Base-by-base conservation (phyloP, 2,329 filamentous ascomycete species). In the Fusarium sp. region DNA sequence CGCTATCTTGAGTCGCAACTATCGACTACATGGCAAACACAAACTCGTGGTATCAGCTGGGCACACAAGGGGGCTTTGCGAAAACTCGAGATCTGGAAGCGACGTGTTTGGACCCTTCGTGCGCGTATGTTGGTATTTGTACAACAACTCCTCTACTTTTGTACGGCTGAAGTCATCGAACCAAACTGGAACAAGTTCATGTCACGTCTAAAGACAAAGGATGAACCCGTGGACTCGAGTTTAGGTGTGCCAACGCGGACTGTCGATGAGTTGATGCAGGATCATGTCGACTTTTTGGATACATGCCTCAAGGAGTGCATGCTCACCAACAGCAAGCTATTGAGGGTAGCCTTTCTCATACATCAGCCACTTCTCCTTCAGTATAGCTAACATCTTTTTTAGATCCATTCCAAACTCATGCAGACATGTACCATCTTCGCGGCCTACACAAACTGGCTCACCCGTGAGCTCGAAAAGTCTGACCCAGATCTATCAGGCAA, bases 291-390 rank as follows among this genome's bases (percentile, higher is more conserved):
- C 83, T 99, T 99, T 81, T 85, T 99, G 53, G 96, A 98, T 77
- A 98, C 96, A 8, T 99, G 96, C 81, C 86, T 99, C 78, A 99
- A 98, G 83, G 96, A 98, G 84, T 98, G 96, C 85, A 98, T 98
- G 95, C 87, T 99, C 73, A 99, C 96, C 26, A 98, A 99, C 81
- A 94, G 94, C 79, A 98, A 97, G 84, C 87, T 99, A 12, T 85
- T 99, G 11, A 92, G 94, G 83, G 95, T 97, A 88, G 86, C 82
- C 28, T 11, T 18, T 44, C 47, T 44, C 15, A 30, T 13, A 42
- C 35, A 11, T 41, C 36, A 45, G 44, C 22, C 30, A 41, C 39
- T 16, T 16, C 41, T 24, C 50, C 24, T 30, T 26, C 41, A 42
- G 39, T 41, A 57, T 39, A 22, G 31, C 76, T 78, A 62, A 78